These are phyloP conservation scores for Termitomyces sp. DNA, from an alignment of 768 basidiomycete genomes.

Conservation along the genomic window DNA sequence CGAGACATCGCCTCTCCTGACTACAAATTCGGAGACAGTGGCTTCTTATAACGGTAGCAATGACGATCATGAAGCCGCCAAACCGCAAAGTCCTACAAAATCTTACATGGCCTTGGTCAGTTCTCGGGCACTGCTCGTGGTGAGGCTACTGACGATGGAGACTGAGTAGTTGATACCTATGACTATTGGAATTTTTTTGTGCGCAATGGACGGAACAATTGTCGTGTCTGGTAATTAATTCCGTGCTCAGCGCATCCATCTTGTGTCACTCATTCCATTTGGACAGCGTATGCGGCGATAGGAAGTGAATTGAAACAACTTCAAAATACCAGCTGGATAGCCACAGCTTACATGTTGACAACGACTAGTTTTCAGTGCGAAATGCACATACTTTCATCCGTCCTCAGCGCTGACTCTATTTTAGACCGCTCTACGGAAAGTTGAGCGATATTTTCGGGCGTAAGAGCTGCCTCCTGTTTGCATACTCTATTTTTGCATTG, in stretches of 20 bases:
- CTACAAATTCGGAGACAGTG: neutral
- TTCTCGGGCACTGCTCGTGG: neutral
- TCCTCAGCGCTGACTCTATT: neutral
- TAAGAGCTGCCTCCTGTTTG: constrained; percentile 50
- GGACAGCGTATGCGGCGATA: constrained; percentile 44
- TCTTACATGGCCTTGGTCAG: constrained; percentile 21
- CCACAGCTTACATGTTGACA: constrained; percentile 58
- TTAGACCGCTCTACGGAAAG: constrained; percentile 60
- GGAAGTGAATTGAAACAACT: constrained; percentile 57
- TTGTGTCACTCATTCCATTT: neutral
- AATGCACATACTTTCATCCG: neutral
- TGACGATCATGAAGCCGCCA: constrained; percentile 7
- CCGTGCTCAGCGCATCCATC: neutral
- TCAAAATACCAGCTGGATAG: constrained; percentile 64
- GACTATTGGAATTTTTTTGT: constrained; percentile 41
- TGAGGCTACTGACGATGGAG: neutral
- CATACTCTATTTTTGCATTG: constrained; percentile 47
- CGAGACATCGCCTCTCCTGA: constrained; percentile 30
- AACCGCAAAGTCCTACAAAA: constrained; percentile 3
- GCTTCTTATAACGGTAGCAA: constrained; percentile 9
- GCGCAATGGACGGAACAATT: constrained; percentile 46
- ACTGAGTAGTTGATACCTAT: constrained; percentile 35
- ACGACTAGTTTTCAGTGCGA: constrained; percentile 56
- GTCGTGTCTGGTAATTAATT: constrained; percentile 36
- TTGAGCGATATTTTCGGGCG: constrained; percentile 63